Base-by-base conservation (phyloP, 768 basidiomycete species). In the Rhodotorula taiwanensis region DNA sequence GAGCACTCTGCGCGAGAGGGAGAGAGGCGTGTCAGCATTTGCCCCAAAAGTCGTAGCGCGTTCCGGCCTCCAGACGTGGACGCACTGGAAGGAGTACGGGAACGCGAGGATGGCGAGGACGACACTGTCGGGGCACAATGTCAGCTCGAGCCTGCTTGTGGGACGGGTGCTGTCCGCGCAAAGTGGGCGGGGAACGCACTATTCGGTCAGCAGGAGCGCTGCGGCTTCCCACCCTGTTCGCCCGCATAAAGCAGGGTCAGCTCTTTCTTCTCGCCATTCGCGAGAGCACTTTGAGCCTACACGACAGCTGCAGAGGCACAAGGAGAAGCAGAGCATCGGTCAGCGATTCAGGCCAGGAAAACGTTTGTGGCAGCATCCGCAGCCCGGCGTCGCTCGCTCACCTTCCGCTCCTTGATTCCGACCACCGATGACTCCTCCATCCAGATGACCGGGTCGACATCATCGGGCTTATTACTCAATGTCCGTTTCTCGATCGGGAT, bases 31-130 rank as follows among this genome's bases (percentile, higher is more conserved):
- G 30, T 31, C 3, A 20, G 23, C 45, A n/a, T n/a, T n/a, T n/a
- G n/a, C n/a, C n/a, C n/a, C n/a, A n/a, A n/a, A n/a, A n/a, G n/a
- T n/a, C n/a, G n/a, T n/a, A n/a, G n/a, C n/a, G n/a, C n/a, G n/a
- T n/a, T n/a, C n/a, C n/a, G n/a, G n/a, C n/a, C n/a, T n/a, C n/a
- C n/a, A n/a, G n/a, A n/a, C n/a, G n/a, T n/a, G n/a, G n/a, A 21
- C 31, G 33, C 4, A 57, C 49, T 58, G 45, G 54, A 54, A 72
- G 3, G 61, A 64, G 44, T 63, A 69, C 7, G 72, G 72, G 60
- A 71, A 68, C 9, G 60, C 54, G 25, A 67, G 59, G 45, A 67
- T 66, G 39, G 70, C 67, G 4, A 61, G 55, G 1, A 64, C 62
- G 44, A 65, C 64, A n/a, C 63, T 64, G 53, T 15, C 1, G 20